phyloP scores from a whole-genome alignment of 2,329 filamentous ascomycete genomes.

The Sporothrix phasma region DNA sequence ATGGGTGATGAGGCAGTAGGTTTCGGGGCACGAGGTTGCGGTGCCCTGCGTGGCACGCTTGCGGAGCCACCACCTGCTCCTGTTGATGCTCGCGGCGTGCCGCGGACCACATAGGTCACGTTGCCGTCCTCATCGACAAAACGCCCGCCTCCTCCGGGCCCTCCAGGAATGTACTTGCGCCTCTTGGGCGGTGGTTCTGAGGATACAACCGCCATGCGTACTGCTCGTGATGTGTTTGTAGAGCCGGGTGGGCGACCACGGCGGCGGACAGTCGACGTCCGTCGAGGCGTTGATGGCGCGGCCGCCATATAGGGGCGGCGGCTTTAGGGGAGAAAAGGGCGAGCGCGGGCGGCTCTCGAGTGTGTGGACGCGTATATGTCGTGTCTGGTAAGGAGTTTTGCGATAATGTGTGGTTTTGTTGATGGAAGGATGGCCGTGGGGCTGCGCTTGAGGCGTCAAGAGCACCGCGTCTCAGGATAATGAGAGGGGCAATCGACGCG shows the following conservation, averaged over 20 bases:
- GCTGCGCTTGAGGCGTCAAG: neutral
- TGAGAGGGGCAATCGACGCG: conserved; percentile 3
- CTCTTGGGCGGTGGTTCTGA: conserved; percentile 59
- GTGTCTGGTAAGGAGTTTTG: neutral
- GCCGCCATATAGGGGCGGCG: conserved; percentile 24
- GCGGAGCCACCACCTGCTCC: conserved; percentile 34
- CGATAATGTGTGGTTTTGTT: neutral
- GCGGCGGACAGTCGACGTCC: conserved; percentile 34
- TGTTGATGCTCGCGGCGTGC: neutral
- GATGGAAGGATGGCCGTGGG: conserved; percentile 1
- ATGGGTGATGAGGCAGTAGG: conserved; percentile 31
- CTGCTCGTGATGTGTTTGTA: conserved; percentile 26
- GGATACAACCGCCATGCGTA: conserved; percentile 28
- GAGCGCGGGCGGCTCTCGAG: neutral
- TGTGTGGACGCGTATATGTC: neutral
- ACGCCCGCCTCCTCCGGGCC: conserved; percentile 74
- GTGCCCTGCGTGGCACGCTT: conserved; percentile 20
- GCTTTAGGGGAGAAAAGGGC: neutral
- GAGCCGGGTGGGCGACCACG: conserved; percentile 35
- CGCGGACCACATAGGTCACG: conserved; percentile 17
- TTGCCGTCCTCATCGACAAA: conserved; percentile 65
- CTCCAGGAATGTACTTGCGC: conserved; percentile 74
- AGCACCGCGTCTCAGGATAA: conserved; percentile 8
- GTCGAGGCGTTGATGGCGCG: conserved; percentile 31
- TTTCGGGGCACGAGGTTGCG: conserved; percentile 38